Percentiles rank a stretch among this genome's conserved stretches.
Conservation (phyloP, 768 basidiomycete species). For the Mrakia frigida region DNA sequence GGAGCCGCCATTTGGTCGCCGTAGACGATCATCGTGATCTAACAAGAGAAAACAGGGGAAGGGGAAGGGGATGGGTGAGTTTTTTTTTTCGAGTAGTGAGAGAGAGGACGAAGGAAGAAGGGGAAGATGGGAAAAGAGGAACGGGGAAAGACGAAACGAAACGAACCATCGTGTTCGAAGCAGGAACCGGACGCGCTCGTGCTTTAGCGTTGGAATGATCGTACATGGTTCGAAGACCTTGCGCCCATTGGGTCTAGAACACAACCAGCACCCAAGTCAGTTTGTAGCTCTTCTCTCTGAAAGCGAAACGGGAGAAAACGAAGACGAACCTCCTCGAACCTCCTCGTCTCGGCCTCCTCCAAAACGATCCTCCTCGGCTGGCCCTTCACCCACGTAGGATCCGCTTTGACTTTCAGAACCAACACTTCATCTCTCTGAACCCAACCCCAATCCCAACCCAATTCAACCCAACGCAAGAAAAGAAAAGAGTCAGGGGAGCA, state of each 20-base stretch:
- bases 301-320: background rate
- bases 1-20: background rate
- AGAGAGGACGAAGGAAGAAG: background rate
- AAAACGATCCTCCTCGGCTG: slow-evolving; percentile 7
- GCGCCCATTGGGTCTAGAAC: background rate
- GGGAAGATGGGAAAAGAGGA: background rate
- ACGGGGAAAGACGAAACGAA: background rate
- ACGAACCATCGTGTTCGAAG: background rate
- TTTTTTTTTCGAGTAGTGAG: too few species aligned
- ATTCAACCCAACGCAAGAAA: too few species aligned
- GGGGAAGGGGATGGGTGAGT: too few species aligned
- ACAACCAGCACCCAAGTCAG: background rate
- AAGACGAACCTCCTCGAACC: background rate
- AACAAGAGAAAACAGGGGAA: background rate
- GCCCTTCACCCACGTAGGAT: background rate
- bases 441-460: background rate
- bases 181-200: background rate
- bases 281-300: too few species aligned
- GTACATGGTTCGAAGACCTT: background rate
- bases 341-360: background rate
- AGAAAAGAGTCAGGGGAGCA: background rate
- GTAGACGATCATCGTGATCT: slow-evolving; percentile 12
- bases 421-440: background rate
- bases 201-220: background rate
- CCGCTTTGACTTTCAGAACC: background rate